These are phyloP conservation scores for Aspergillus quadricinctus DNA, from an alignment of 2,329 filamentous ascomycete species.

Conservation along the genomic window DNA sequence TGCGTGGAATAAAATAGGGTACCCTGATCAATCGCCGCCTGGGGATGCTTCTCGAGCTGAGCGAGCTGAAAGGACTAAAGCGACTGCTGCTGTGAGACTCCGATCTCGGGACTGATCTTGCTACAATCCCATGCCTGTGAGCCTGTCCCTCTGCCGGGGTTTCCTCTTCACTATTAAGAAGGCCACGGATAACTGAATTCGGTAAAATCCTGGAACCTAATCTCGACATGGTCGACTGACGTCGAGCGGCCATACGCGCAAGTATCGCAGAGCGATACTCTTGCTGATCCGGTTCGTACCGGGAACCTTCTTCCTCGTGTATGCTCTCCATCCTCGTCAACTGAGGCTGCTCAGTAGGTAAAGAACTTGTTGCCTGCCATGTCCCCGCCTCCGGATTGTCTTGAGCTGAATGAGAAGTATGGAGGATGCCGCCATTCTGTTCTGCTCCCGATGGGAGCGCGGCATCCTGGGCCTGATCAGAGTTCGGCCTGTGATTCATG, in stretches of 20 bases:
- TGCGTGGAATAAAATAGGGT: slow-evolving; percentile 37
- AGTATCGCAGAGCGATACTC: slow-evolving; percentile 30
- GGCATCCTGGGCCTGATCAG: slow-evolving; percentile 24
- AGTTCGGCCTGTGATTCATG: slow-evolving; percentile 28
- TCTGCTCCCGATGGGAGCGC: slow-evolving; percentile 15
- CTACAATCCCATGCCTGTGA: slow-evolving; percentile 40
- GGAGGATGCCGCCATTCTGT: slow-evolving; percentile 9
- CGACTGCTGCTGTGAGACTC: slow-evolving; percentile 32
- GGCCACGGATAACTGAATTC: slow-evolving; percentile 41
- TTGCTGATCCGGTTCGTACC: slow-evolving; percentile 28
- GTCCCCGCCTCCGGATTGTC: slow-evolving; percentile 7
- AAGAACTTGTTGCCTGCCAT: slow-evolving; percentile 17
- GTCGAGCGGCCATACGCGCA: slow-evolving; percentile 34
- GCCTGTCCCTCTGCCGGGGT: slow-evolving; percentile 43
- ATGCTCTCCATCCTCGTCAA: slow-evolving; percentile 27
- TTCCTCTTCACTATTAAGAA: slow-evolving; percentile 44
- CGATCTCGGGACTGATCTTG: slow-evolving; percentile 33
- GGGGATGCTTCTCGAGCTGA: slow-evolving; percentile 36
- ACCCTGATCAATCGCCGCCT: slow-evolving; percentile 37
- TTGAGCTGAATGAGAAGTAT: slow-evolving; percentile 12
- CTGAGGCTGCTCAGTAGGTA: slow-evolving; percentile 8
- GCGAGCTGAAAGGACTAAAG: slow-evolving; percentile 38
- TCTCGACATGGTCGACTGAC: slow-evolving; percentile 46
- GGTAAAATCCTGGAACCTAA: slow-evolving; percentile 46
- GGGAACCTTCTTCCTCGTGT: slow-evolving; percentile 34